A percentile compares a stretch with the other conserved stretches of the same genome.
phyloP scores from a whole-genome alignment of 306 rosid genomes.

The Argentina anserina region DNA sequence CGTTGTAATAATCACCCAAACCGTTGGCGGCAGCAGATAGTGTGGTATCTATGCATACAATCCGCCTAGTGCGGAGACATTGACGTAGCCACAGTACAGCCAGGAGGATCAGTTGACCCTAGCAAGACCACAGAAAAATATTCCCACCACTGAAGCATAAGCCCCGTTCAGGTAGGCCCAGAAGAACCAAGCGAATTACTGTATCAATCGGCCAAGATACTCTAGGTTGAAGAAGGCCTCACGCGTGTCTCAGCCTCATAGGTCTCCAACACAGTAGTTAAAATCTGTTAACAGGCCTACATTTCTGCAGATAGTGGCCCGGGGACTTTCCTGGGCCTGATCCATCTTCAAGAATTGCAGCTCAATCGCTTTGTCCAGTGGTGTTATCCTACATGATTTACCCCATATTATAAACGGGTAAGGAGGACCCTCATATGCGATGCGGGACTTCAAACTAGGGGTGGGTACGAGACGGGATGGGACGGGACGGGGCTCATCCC shows the following conservation, averaged over 20 bases:
- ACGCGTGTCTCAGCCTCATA: conserved; percentile 8
- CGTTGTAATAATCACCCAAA: too few species aligned
- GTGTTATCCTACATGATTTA: fast-evolving
- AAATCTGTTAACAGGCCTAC: conserved; percentile 10
- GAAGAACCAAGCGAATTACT: conserved; percentile 16
- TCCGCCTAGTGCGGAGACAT: too few species aligned
- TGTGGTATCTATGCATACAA: too few species aligned
- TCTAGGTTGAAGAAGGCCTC: conserved; percentile 5
- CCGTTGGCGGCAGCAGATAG: too few species aligned
- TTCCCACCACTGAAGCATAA: background rate
- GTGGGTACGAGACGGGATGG: too few species aligned
- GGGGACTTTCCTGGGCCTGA: conserved; percentile 9
- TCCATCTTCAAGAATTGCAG: background rate
- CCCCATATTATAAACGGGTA: background rate
- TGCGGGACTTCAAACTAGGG: too few species aligned
- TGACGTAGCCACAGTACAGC: too few species aligned
- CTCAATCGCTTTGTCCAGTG: background rate
- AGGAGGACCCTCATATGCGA: background rate
- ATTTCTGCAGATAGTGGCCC: conserved; percentile 16
- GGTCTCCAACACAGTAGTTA: background rate
- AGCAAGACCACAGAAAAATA: too few species aligned
- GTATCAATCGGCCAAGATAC: conserved; percentile 11
- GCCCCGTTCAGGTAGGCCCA: conserved; percentile 20
- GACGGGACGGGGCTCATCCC: too few species aligned
- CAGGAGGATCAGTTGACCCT: too few species aligned